Percentiles rank a stretch among this genome's conserved stretches.
Evolutionary conservation across 345 rosid genomes (phyloP).

Genomic region (Gossypium turneri): DNA sequence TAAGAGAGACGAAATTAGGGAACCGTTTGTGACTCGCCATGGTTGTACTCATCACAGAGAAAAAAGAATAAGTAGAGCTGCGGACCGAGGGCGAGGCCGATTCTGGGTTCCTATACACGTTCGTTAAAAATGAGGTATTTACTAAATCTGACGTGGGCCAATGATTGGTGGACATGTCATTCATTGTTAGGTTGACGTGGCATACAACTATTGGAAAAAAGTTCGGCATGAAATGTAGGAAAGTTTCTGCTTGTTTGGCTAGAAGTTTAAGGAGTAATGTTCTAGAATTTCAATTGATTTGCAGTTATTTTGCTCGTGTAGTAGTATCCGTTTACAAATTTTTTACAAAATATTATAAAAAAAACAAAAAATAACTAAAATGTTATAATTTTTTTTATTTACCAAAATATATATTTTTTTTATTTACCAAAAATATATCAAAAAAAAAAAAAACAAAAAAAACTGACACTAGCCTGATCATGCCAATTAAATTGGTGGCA

Average conservation of each 20-base stretch:
- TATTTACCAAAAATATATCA: no score
- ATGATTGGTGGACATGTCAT: constrained; percentile 9
- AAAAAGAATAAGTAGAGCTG: constrained; percentile 4
- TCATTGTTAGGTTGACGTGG: constrained; percentile 31
- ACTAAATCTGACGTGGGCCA: constrained; percentile 3
- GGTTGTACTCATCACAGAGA: constrained; percentile 18
- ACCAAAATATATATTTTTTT: no score
- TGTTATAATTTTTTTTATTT: no score
- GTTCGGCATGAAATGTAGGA: constrained; percentile 12
- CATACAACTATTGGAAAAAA: constrained; percentile 27
- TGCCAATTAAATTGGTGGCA: no score
- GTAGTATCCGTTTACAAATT: no score
- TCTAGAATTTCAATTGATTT: neutral
- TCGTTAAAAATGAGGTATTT: constrained; percentile 12
- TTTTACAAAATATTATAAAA: no score
- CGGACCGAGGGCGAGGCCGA: neutral
- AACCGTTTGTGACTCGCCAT: constrained; percentile 43
- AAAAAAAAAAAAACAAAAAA: no score
- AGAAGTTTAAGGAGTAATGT: neutral
- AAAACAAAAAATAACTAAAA: no score
- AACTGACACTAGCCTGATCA: no score
- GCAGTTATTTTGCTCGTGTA: neutral
- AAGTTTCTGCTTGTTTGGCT: neutral
- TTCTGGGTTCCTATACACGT: neutral
- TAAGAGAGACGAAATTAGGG: constrained; percentile 31